Conservation (phyloP, 352 stramenopile genomes). For the Pythium brachiatum region DNA sequence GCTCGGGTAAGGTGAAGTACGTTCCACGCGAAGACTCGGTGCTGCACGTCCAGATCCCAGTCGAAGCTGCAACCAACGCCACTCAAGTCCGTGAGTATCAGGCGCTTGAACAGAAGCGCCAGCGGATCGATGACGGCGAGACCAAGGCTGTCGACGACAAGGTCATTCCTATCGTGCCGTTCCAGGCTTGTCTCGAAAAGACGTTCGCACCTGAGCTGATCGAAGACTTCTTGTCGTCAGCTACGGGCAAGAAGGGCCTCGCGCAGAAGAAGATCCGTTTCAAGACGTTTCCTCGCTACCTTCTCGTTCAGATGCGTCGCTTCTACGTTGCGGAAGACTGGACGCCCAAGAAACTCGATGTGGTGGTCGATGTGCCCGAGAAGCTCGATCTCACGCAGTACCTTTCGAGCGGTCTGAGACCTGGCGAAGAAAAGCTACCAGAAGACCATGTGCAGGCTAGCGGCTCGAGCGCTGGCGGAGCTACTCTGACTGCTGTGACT, state of each 20-base stretch:
- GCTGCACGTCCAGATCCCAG: constrained; percentile 84
- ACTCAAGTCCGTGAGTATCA: constrained; percentile 86
- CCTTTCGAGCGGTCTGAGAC: constrained; percentile 80
- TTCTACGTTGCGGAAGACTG: constrained; percentile 97
- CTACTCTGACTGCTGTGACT: constrained; percentile 33
- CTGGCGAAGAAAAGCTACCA: constrained; percentile 87
- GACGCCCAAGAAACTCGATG: constrained; percentile 97
- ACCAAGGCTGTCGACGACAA: constrained; percentile 62
- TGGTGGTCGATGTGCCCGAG: constrained; percentile 95
- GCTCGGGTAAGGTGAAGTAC: constrained; percentile 87
- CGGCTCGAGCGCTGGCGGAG: constrained; percentile 10
- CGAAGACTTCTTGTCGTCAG: constrained; percentile 86
- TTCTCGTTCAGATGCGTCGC: constrained; percentile 95
- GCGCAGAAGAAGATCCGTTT: constrained; percentile 87
- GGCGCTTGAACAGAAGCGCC: constrained; percentile 81
- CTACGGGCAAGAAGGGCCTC: constrained; percentile 71
- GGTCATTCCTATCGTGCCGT: constrained; percentile 90
- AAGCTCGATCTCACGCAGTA: constrained; percentile 80
- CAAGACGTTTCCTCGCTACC: constrained; percentile 94
- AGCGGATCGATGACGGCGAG: constrained; percentile 71
- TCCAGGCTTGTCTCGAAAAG: constrained; percentile 93
- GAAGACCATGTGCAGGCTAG: constrained; percentile 35
- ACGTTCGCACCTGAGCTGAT: constrained; percentile 91
- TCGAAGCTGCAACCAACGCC: constrained; percentile 85
- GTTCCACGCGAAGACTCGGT: constrained; percentile 75